phyloP scores from a whole-genome alignment of 345 rosid species.

The Hibiscus tridactylites region DNA sequence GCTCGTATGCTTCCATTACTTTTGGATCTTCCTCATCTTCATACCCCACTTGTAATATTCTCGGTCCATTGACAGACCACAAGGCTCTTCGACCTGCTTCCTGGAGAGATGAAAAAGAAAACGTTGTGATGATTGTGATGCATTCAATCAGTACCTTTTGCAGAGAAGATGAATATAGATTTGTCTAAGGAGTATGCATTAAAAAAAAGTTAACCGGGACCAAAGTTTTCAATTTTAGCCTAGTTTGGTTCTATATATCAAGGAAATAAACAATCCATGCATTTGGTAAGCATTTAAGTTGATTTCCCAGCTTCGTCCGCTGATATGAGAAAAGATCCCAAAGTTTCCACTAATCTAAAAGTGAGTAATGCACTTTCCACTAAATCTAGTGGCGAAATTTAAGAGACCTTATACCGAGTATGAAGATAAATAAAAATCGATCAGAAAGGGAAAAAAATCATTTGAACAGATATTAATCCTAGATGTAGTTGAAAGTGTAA shows the following conservation, averaged over 20 bases:
- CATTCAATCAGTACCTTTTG: not conserved
- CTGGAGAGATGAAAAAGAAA: constrained; percentile 25
- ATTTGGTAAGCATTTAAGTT: not conserved
- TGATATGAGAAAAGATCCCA: not conserved
- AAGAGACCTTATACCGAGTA: not conserved
- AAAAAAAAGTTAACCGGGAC: not conserved
- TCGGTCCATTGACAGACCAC: constrained; percentile 83
- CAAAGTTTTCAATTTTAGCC: not conserved
- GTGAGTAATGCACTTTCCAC: not conserved
- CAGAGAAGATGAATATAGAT: not conserved
- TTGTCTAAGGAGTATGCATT: not conserved
- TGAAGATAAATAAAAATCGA: not conserved
- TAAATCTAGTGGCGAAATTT: not conserved
- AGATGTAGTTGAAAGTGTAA: not conserved
- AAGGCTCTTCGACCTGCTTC: constrained; percentile 79
- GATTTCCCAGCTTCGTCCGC: not conserved
- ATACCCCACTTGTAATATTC: constrained; percentile 76
- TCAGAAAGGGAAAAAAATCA: too few species aligned
- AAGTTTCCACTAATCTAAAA: not conserved
- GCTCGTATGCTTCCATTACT: constrained; percentile 91
- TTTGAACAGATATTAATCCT: not conserved
- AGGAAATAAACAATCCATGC: not conserved
- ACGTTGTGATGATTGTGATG: not conserved
- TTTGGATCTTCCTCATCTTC: constrained; percentile 79
- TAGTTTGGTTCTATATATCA: too few species aligned